phyloP scores from a whole-genome alignment of 352 stramenopile genomes.

The Globisporangium nodosum region DNA sequence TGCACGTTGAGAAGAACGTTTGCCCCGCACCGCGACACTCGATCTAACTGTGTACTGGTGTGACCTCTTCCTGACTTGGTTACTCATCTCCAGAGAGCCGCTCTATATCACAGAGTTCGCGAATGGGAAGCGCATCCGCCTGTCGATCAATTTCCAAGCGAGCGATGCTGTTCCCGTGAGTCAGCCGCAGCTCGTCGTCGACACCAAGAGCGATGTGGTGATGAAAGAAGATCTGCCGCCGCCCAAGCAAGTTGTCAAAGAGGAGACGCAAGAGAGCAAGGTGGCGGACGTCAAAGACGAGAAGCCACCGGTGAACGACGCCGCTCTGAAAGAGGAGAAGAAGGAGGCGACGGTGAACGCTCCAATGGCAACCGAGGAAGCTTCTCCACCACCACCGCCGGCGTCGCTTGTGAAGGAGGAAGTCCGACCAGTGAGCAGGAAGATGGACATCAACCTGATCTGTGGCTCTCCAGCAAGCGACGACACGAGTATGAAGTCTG shows the following conservation, averaged over 20 bases:
- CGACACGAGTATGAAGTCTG: constrained; percentile 7
- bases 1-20: background rate
- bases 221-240: background rate
- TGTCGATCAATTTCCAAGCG: constrained; percentile 70
- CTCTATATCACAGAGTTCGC: constrained; percentile 69
- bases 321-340: background rate
- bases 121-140: constrained; percentile 62
- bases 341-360: background rate
- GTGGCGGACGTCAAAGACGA: too few relatives aligned
- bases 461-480: constrained; percentile 22
- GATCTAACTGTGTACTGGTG: background rate
- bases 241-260: too few relatives aligned
- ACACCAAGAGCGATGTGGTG: background rate
- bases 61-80: background rate
- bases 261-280: too few relatives aligned
- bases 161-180: constrained; percentile 2
- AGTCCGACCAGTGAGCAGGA: constrained; percentile 11
- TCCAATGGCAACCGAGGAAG: background rate
- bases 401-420: constrained; percentile 7
- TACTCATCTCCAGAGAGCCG: constrained; percentile 20
- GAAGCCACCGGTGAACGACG: background rate
- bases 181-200: background rate
- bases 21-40: too few relatives aligned
- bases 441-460: constrained; percentile 49
- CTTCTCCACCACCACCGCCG: background rate